Base-by-base conservation (phyloP, 129 eudicot species). In the Silybum marianum region DNA sequence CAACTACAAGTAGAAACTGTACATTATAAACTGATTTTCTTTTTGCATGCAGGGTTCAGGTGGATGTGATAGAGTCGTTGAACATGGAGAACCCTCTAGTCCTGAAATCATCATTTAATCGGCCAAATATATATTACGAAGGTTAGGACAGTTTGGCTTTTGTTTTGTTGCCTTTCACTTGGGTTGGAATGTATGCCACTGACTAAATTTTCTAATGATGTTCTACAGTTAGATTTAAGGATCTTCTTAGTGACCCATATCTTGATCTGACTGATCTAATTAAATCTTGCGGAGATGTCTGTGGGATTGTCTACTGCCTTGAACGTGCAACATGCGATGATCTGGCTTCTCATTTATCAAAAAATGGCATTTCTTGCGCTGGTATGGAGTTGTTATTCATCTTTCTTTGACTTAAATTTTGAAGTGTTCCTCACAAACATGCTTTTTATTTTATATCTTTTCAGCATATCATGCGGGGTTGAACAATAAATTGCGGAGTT, bases 391-490 rank as follows among this genome's bases (percentile, higher is more conserved):
- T 34, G 9, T 25, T 62, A 22, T 23, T 21, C 36, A 63, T 62
- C 46, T 77, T 46, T 73, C 75, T 23, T 81, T 72, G 16, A 70
- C 58, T 60, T 63, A 38, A 46, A 48, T 25, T 58, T 80, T 88
- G 74, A 44, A 24, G 48, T 62, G 58, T 62, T 88, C 72, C 58
- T 46, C 18, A 48, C 54, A 11, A 65, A 80, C 48, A 72, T 76
- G 40, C 65, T 16, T 42, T 65, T 62, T 7, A 26, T 86, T 71
- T 69, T 25, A n/a, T 71, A n/a, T 81, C 39, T 62, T 82, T 82
- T 81, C 75, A 95, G 99, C 99, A 67, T 95, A 95, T 83, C 99
- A 95, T 86, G 99, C 98, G 60, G 99, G 99, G 54, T 80, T 95
- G 83, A 95, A 92, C 87, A 89, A 87, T 88, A 93, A 90, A 81